Evolutionary conservation across 2,329 filamentous ascomycete genomes (phyloP), one percentile per base, ranked within the genome.

Genomic region (Talaromyces funiculosus): DNA sequence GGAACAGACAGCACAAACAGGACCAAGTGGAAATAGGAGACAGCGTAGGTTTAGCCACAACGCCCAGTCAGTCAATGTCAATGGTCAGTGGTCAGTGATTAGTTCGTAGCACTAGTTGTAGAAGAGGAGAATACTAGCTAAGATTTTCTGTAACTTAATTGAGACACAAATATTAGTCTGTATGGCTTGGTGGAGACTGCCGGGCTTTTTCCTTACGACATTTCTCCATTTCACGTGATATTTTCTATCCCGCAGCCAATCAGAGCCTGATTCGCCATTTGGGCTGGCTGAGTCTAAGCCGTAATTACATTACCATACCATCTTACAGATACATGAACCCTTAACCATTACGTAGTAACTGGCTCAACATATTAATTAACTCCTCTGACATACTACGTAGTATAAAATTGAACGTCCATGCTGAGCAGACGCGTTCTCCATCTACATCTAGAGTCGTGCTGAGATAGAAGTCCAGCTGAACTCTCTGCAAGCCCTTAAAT

Each of bases 31-130:
- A 33, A 51, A 51, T 51, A 51, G 47, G 47, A 33, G 47, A 51
- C 47, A 14, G 47, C 47, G 47, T 51, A 51, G n/a, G 47, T 51
- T 51, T 51, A 51, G 47, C 47, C 47, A 51, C 47, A 51, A 47
- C 43, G 24, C 42, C 40, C 42, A 45, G 42, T n/a, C 42, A 40
- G 20, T 43, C 40, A 43, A 7, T 22, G 40, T 20, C 40, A 45
- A 29, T 9, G 20, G 43, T 26, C 24, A 29, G 45, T 49, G 24
- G 45, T 49, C 45, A 51, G 26, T 35, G 22, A 29, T 47, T 47
- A 29, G 43, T 47, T 47, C 24, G 22, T 47, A 47, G 24, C 43
- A 29, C 43, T 47, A 47, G 4, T 8, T 33, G 4, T 10, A 8
- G 40, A 43, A 18, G 43, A 29, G 24, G 22, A 47, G 43, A 29